Percentiles rank a stretch among this genome's conserved stretches.
Evolutionary conservation across 2,329 filamentous ascomycete genomes (phyloP).

Genomic region (Didymellaceae sp.): DNA sequence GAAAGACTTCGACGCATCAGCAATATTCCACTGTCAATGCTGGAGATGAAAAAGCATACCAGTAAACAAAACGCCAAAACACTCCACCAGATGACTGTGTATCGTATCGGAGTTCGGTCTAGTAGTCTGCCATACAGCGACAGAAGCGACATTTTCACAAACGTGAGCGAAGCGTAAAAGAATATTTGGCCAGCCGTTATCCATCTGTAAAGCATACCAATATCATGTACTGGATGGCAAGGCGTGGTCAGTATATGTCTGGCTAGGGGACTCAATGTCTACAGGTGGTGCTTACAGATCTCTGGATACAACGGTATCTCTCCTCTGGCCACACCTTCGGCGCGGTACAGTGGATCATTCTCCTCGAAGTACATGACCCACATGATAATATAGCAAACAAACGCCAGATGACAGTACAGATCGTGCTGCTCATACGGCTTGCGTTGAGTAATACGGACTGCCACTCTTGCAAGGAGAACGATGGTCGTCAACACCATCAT

Average conservation of each 20-base stretch:
- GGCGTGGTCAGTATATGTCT: neutral
- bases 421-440: conserved; percentile 6
- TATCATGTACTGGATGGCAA: neutral
- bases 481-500: conserved; percentile 1
- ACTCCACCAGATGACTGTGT: neutral
- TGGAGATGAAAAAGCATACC: neutral
- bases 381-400: neutral
- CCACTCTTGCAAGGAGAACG: neutral
- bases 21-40: neutral
- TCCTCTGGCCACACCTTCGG: neutral
- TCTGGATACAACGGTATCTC: neutral
- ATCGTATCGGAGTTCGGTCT: neutral
- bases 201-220: neutral
- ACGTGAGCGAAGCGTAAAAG: neutral
- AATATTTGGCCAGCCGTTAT: neutral
- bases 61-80: neutral
- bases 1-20: neutral
- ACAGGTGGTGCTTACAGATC: neutral
- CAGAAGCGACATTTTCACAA: neutral
- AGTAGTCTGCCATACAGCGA: neutral
- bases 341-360: neutral
- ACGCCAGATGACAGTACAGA: neutral
- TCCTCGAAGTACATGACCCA: neutral
- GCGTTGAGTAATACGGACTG: neutral
- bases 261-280: neutral